Evolutionary conservation across 2,329 filamentous ascomycete species (phyloP), one percentile per base, ranked within the genome.

Genomic region (Diaporthe citriasiana): DNA sequence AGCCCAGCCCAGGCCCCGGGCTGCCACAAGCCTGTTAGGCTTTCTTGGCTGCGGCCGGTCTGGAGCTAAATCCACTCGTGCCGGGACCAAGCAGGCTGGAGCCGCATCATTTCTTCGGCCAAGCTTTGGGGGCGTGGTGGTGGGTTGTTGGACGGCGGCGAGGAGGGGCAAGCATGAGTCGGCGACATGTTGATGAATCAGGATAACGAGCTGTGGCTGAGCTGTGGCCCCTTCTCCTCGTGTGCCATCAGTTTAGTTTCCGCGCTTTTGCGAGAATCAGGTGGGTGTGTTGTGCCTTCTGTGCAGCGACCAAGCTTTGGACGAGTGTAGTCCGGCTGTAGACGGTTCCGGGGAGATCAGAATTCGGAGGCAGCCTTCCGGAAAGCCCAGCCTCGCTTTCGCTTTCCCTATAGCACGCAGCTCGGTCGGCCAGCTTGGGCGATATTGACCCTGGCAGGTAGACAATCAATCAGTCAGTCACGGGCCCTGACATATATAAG

Each of bases 31-130:
- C 40, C 40, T 22, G 22, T 65, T 50, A 66, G 60, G 25, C 42
- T 66, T 47, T 35, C 60, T 66, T 66, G 60, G 60, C 60, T 35
- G 60, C 42, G 8, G 60, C 60, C 42, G 27, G 60, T 66, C 38
- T 45, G 40, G 45, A 66, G 60, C 60, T 51, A 51, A 66, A 47
- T 8, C 10, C 60, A 33, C 19, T 25, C 45, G 60, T 38, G 22
- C 17, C 56, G n/a, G 33, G 22, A 15, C 30, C 27, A 35, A 33
- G 25, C 25, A 15, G 13, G 42, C 56, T 65, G 60, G 50, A 60
- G 60, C 45, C 60, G 60, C 60, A 45, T 66, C 60, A 66, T 66
- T 51, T 66, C 19, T 10, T 56, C n/a, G 57, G 57, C 38, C 57
- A 63, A 42, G 57, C 25, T 65, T 65, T 59, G 3, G 35, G 12